Base-by-base conservation (phyloP, 2,329 filamentous ascomycete genomes). In the Pleoardoris graminearum region DNA sequence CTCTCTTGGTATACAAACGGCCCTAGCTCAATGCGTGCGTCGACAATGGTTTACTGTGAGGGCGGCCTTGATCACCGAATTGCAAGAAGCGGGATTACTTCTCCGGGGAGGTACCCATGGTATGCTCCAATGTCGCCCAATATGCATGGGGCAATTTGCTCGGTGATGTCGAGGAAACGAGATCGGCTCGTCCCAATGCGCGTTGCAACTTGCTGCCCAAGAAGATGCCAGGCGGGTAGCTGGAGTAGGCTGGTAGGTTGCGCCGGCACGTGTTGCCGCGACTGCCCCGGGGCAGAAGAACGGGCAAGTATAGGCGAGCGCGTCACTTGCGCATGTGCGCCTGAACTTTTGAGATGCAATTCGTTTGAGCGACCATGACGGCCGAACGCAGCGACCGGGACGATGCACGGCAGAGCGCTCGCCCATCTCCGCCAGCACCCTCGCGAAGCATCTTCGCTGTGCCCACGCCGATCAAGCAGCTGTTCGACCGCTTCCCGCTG, bases 401-500 rank as follows among this genome's bases (percentile, higher is more conserved):
- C 17, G 48, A 50, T 32, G 36, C 45, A 39, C 39, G 17, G 21
- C 46, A 41, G 17, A 41, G 23, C 27, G 16, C 37, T 1, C 47
- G 46, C 6, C 33, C n/a, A 11, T 11, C 35, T 7, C 35, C 30
- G 21, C 27, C 35, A 22, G 17, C 25, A 10, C 49, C 60, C 3
- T 58, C 61, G n/a, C 61, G 62, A 42, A 67, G 61, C 53, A 59
- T 73, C 38, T 70, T 73, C 71, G 75, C 80, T 38, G 80, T 91
- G 50, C 93, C 94, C 7, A 75, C 82, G 10, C 88, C 90, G 16
- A 80, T 97, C 62, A 91, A 90, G 73, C 82, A 82, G 46, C 80
- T 97, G 53, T 99, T 97, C 78, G 87, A 93, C 73, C 79, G 75
- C 55, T 94, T 96, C 65, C 94, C 94, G 22, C 82, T 97, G 46